Evolutionary conservation across 1,139 yeast genomes (phyloP), one percentile per base, ranked within the genome.

Genomic region (Pichia norvegensis): DNA sequence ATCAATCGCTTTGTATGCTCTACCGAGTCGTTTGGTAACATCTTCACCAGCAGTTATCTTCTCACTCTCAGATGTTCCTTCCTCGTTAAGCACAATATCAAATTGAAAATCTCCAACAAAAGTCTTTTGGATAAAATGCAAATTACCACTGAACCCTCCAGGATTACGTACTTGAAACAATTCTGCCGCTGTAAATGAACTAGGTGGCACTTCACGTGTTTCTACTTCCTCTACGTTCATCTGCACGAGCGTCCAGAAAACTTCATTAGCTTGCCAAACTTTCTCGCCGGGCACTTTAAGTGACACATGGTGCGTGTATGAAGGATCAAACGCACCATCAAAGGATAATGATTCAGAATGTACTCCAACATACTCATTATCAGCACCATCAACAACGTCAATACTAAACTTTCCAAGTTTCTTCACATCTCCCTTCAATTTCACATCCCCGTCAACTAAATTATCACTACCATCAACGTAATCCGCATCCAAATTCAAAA

Each of bases 251-350:
- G 88, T 77, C 58, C 79, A 67, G 59, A 82, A 85, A 6, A 90
- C 74, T 47, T 87, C 96, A 50, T 74, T 74, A 2, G 95, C 95
- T 58, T 73, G 73, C 97, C 97, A 90, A 7, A 78, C 72, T 50
- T 79, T 73, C 38, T 76, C 86, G 56, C 75, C 78, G 0, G 96
- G 95, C 3, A 86, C 81, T 21, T 67, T 69, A 53, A 90, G 66
- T 22, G 92, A 78, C 33, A 80, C 58, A 60, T 86, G 85, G 53
- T 84, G 86, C 0, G 85, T 67, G 43, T 67, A 70, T 0, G 69
- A 57, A 5, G 86, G 80, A 58, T 81, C 79, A 17, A 73, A 57
- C 17, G 68, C 70, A 0, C 68, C 64, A 31, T 52, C 54, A 17
- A 29, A 27, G 20, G 67, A 66, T 41, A 0, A 58, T 56, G 13